Percentiles rank a stretch among this genome's conserved stretches.
phyloP scores from a whole-genome alignment of 192 early-diverging fungal genomes.

The Spizellomyces sp. region DNA sequence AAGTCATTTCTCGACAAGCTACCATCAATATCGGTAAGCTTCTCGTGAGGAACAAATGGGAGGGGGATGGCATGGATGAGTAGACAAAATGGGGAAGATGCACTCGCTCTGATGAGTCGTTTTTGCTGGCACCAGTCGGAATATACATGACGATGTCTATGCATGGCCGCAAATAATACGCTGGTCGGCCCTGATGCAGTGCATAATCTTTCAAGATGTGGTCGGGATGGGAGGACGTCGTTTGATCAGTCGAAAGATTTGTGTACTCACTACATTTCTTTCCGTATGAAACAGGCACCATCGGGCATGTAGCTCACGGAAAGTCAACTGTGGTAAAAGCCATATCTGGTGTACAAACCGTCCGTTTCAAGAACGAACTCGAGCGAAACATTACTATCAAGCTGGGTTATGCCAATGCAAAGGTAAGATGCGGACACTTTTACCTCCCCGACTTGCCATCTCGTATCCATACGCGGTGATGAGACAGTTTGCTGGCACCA shows the following conservation, averaged over 20 bases:
- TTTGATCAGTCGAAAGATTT: too few species aligned
- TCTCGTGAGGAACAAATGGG: not conserved
- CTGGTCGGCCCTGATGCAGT: not conserved
- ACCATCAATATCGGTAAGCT: slow-evolving; percentile 97
- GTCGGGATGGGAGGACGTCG: not conserved
- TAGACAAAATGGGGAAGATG: not conserved
- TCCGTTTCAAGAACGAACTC: slow-evolving; percentile 97
- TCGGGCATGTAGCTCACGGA: slow-evolving; percentile 99
- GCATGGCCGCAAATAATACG: not conserved
- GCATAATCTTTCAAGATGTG: not conserved
- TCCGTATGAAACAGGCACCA: slow-evolving; percentile 69
- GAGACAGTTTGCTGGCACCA: slow-evolving; percentile 8
- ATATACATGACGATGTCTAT: slow-evolving; percentile 5
- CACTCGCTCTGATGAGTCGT: too few species aligned
- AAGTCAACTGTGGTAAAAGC: slow-evolving; percentile 99
- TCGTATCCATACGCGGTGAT: not conserved
- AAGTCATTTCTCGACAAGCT: slow-evolving; percentile 97
- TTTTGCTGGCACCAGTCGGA: slow-evolving; percentile 2
- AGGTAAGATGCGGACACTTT: slow-evolving; percentile 54
- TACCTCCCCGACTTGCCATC: not conserved
- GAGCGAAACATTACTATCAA: slow-evolving; percentile 99
- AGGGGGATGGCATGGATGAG: not conserved
- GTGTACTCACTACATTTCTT: not conserved
- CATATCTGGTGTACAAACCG: slow-evolving; percentile 96
- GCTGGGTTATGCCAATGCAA: slow-evolving; percentile 98